Conservation (phyloP, 1,139 yeast species). For the Suhomyces terraborum region DNA sequence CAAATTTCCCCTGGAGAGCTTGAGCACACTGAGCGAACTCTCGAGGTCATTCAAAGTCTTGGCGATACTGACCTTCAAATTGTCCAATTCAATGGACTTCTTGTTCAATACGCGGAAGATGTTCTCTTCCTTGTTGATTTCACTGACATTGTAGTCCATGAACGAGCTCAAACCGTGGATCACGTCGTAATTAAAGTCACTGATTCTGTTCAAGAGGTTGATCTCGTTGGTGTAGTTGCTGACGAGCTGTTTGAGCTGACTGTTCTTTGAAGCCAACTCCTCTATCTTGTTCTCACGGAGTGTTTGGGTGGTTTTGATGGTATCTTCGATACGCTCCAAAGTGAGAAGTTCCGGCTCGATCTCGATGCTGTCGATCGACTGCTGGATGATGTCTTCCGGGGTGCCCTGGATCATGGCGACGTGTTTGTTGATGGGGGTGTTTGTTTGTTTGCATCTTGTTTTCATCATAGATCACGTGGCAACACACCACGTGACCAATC, state of each 20-base stretch:
- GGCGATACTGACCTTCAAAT: slow-evolving; percentile 54
- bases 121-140: slow-evolving; percentile 20
- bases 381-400: slow-evolving; percentile 41
- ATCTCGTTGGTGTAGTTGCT: slow-evolving; percentile 27
- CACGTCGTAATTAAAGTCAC: slow-evolving; percentile 18
- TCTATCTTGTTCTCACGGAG: slow-evolving; percentile 30
- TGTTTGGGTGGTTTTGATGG: slow-evolving; percentile 32
- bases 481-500: not conserved
- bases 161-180: slow-evolving; percentile 17
- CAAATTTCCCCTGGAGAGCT: slow-evolving; percentile 45
- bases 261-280: slow-evolving; percentile 23
- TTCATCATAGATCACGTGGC: not conserved
- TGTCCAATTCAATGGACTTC: slow-evolving; percentile 44
- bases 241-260: slow-evolving; percentile 22
- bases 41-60: slow-evolving; percentile 60
- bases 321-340: slow-evolving; percentile 49
- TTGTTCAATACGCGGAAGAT: slow-evolving; percentile 31
- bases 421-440: not conserved
- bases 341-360: slow-evolving; percentile 50
- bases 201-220: slow-evolving; percentile 23
- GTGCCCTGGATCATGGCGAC: slow-evolving; percentile 30
- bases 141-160: slow-evolving; percentile 11
- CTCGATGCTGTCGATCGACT: slow-evolving; percentile 23
- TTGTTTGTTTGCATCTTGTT: slow-evolving; percentile 1
- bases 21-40: slow-evolving; percentile 49